A percentile compares a stretch with the other conserved stretches of the same genome.
Conservation (phyloP, 139 green algal species). For the Tetraselmis striata region DNA sequence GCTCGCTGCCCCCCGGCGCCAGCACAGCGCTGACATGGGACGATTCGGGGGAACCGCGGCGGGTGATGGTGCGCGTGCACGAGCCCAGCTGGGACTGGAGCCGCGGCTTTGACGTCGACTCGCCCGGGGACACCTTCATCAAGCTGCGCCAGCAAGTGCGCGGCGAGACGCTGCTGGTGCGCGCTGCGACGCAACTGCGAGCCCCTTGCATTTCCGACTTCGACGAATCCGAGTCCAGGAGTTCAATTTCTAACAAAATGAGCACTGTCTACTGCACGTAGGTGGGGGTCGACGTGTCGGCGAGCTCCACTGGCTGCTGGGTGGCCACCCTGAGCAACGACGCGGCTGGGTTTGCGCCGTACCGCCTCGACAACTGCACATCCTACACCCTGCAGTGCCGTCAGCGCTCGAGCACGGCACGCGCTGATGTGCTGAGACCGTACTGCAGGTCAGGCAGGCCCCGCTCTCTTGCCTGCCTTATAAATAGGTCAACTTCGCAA, state of each 20-base stretch:
- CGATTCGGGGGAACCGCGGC: slow-evolving; percentile 34
- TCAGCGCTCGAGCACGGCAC: slow-evolving; percentile 42
- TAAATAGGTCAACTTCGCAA: too few relatives aligned
- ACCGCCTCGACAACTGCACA: slow-evolving; percentile 83
- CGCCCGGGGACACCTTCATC: slow-evolving; percentile 59
- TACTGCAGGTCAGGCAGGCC: too few relatives aligned
- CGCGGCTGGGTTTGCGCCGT: slow-evolving; percentile 51
- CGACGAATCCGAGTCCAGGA: too few relatives aligned
- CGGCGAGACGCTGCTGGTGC: slow-evolving; percentile 60
- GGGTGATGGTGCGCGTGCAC: slow-evolving; percentile 58
- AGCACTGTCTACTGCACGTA: background rate
- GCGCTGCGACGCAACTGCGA: too few relatives aligned
- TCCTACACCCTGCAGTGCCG: slow-evolving; percentile 53
- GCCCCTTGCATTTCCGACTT: too few relatives aligned
- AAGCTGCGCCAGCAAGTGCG: slow-evolving; percentile 40
- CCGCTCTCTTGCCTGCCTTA: too few relatives aligned
- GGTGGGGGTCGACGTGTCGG: background rate
- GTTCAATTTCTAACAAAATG: too few relatives aligned
- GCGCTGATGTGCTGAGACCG: slow-evolving; percentile 71
- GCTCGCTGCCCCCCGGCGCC: slow-evolving; percentile 26
- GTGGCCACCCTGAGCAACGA: slow-evolving; percentile 40
- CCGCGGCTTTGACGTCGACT: slow-evolving; percentile 57
- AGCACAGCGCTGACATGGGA: slow-evolving; percentile 55
- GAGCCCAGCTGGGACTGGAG: slow-evolving; percentile 79
- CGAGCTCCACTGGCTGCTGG: background rate